Evolutionary conservation across 2,329 filamentous ascomycete species (phyloP), one percentile per base, ranked within the genome.

Genomic region (Aspergillus sp.): DNA sequence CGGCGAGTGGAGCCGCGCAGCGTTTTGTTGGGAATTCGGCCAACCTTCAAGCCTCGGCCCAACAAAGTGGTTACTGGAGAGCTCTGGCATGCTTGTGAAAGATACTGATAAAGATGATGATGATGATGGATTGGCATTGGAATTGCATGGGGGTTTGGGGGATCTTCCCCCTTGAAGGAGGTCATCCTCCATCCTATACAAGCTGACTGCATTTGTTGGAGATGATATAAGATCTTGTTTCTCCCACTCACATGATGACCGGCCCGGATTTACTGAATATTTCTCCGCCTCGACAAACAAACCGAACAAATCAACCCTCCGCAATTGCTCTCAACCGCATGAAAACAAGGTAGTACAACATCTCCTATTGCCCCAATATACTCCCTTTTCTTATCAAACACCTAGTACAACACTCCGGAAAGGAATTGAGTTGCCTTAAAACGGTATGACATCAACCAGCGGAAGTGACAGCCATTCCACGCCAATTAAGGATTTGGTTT

Each of bases 11-110:
- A 64, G 59, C 62, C 59, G 47, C 59, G 48, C 57, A 59, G 62
- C 59, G 51, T 64, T 64, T 63, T 62, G 59, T 61, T 59, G 59
- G 59, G 61, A 62, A 59, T 19, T 42, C 49, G 51, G 42, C 38
- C 38, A 21, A 30, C 41, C 52, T 52, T 58, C 47, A 62, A 52
- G 51, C 62, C 62, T 62, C 59, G 62, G 62, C 52, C 62, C 59
- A 60, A 64, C 61, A 55, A 55, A 55, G 53, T 25, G 32, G 10
- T 49, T 57, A 19, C 47, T 53, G 48, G 38, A 27, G 50, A 48
- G 27, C 39, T 38, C 23, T 38, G 53, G 27, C 36, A 47, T 55
- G 51, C 61, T 41, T 58, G 58, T 62, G 58, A 62, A 49, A 7
- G 19, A 44, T 44, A 21, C 8, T 5, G 8, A 19, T 44, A 23